Conservation (phyloP, 208 protist species). For the Leishmania arabica region DNA sequence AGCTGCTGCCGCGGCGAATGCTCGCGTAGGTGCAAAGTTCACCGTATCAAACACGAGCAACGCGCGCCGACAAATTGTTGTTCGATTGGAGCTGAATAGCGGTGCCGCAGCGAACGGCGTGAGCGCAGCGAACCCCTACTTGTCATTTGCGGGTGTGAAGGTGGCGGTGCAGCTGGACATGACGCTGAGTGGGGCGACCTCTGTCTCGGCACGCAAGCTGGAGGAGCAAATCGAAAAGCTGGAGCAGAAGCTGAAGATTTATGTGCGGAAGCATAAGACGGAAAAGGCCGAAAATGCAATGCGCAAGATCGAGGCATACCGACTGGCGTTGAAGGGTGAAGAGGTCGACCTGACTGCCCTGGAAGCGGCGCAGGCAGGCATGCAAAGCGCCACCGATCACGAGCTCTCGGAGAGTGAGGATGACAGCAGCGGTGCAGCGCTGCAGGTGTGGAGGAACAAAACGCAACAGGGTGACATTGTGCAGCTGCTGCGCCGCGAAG, state of each 20-base stretch:
- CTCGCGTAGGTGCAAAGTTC: constrained; percentile 69
- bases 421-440: constrained; percentile 29
- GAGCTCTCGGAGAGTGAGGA: constrained; percentile 80
- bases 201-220: constrained; percentile 71
- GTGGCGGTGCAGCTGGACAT: constrained; percentile 77
- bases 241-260: constrained; percentile 90
- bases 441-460: constrained; percentile 27
- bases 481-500: constrained; percentile 69
- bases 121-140: constrained; percentile 32
- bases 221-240: constrained; percentile 91
- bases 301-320: constrained; percentile 65
- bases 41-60: constrained; percentile 81
- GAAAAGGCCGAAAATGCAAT: constrained; percentile 69
- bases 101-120: constrained; percentile 9
- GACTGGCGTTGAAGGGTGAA: constrained; percentile 64
- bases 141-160: constrained; percentile 75
- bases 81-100: constrained; percentile 51
- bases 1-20: constrained; percentile 9
- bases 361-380: constrained; percentile 21
- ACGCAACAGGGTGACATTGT: constrained; percentile 37
- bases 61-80: constrained; percentile 52
- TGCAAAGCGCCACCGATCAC: constrained; percentile 36
- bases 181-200: constrained; percentile 55
- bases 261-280: constrained; percentile 85
- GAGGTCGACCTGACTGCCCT: constrained; percentile 62